These are phyloP conservation scores for Phaeosphaeriaceae sp. DNA, from an alignment of 2,329 filamentous ascomycete genomes.

Conservation along the genomic window DNA sequence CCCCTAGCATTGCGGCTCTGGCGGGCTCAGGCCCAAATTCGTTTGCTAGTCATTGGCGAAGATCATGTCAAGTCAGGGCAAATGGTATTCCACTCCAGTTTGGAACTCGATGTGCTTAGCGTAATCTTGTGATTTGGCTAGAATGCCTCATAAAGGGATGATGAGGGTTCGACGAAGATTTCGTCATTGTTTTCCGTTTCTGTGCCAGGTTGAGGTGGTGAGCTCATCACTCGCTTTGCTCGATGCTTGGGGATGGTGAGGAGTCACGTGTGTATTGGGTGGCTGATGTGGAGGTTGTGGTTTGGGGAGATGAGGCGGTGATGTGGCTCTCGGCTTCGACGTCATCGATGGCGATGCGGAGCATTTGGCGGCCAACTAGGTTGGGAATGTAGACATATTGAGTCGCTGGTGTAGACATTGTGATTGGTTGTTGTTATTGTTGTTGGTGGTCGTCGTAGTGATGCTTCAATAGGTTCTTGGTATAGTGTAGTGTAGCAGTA, in stretches of 20 bases:
- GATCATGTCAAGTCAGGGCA: no score
- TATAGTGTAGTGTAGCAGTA: neutral
- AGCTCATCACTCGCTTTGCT: constrained; percentile 28
- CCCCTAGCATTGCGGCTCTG: no score
- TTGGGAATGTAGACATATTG: constrained; percentile 50
- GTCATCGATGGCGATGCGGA: constrained; percentile 42
- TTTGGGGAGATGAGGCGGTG: constrained; percentile 20
- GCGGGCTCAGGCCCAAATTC: no score
- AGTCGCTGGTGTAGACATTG: constrained; percentile 36
- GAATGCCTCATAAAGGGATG: no score
- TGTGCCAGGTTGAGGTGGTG: neutral
- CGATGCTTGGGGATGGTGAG: constrained; percentile 36
- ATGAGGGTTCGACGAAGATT: no score
- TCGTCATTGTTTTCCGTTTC: no score
- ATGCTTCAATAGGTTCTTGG: neutral
- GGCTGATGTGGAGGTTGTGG: constrained; percentile 20
- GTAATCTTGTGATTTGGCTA: no score
- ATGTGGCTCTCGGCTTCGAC: constrained; percentile 25
- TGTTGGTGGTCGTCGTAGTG: neutral
- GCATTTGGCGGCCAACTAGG: constrained; percentile 46
- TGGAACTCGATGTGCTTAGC: no score
- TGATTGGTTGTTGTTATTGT: neutral
- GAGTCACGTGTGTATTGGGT: constrained; percentile 25
- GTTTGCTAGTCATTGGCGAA: no score
- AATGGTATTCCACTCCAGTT: no score